These are phyloP conservation scores for Glycine latifolia DNA, from an alignment of 306 rosid genomes.

Conservation along the genomic window DNA sequence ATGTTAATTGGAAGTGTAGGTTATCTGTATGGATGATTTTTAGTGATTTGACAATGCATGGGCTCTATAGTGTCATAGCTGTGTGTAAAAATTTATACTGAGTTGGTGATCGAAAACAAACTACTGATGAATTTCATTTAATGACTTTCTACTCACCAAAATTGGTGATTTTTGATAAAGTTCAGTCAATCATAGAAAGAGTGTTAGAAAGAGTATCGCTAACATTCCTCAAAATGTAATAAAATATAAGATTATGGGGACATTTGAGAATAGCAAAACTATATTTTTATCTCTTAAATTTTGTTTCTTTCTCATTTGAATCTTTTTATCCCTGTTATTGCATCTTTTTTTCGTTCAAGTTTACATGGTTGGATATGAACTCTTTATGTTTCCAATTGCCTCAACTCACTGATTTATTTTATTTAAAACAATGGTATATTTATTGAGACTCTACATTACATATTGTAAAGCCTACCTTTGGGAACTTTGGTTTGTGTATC, in stretches of 20 bases:
- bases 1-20: neutral
- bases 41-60: neutral
- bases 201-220: too few species aligned
- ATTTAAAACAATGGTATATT: too few species aligned
- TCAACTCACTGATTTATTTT: neutral
- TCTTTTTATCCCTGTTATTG: neutral
- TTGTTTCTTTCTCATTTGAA: constrained; percentile 9
- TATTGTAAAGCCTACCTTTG: neutral
- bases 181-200: too few species aligned
- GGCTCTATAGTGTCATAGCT: neutral
- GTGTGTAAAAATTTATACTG: neutral
- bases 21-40: neutral
- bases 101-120: neutral
- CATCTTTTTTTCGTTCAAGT: neutral
- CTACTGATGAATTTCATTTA: too few species aligned
- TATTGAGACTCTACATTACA: neutral
- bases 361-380: neutral
- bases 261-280: neutral
- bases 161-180: too few species aligned
- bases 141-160: too few species aligned
- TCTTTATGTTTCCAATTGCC: constrained; percentile 22
- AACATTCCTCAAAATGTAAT: too few species aligned
- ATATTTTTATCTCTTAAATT: neutral
- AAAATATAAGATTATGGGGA: neutral
- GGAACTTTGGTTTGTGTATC: constrained; percentile 11